Evolutionary conservation across 176 grass and related monocot genomes (phyloP), one percentile per base, ranked within the genome.

Genomic region (Musa schizocarpa): DNA sequence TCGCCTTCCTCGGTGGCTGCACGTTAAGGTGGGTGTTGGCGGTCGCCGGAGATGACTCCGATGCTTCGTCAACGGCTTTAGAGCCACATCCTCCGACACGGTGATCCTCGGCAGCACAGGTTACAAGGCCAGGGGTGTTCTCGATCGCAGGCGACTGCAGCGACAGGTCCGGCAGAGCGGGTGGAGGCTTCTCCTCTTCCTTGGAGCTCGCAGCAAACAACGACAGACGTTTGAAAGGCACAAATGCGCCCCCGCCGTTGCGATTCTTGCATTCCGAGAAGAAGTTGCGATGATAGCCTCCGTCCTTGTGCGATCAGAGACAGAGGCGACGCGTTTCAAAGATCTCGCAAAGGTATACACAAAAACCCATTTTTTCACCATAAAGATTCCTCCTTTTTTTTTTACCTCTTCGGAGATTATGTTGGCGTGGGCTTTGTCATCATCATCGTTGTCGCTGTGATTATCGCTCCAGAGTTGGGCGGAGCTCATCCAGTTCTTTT

Each of bases 401-500:
- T 29, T 2, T 57, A 74, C 72, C 72, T 56, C 51, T 29, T 56
- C n/a, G 8, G 72, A 16, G 52, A 27, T 56, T 1, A 53, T 26
- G 0, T 74, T 27, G n/a, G 54, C 52, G 1, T 24, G 50, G 21
- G 14, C 61, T 58, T 71, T 67, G 63, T 50, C 55, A 53, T 49
- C 76, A 54, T 55, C 51, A 53, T 73, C 25, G 69, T 29, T 51
- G 61, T 69, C 74, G 11, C 80, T 84, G 81, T 72, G 81, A 78
- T 66, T 80, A 55, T 83, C 59, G 72, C 76, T 95, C 96, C 91
- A 99, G 8, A 99, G 85, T 81, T 99, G 88, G 29, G 81, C 88
- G 14, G 91, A 94, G 81, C 91, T 99, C 96, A 95, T 94, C 96
- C 91, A 99, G 76, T 78, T 92, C 62, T 78, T 78, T 79, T 99